Conservation (phyloP, 768 basidiomycete species). For the Phaeotremella skinneri region DNA sequence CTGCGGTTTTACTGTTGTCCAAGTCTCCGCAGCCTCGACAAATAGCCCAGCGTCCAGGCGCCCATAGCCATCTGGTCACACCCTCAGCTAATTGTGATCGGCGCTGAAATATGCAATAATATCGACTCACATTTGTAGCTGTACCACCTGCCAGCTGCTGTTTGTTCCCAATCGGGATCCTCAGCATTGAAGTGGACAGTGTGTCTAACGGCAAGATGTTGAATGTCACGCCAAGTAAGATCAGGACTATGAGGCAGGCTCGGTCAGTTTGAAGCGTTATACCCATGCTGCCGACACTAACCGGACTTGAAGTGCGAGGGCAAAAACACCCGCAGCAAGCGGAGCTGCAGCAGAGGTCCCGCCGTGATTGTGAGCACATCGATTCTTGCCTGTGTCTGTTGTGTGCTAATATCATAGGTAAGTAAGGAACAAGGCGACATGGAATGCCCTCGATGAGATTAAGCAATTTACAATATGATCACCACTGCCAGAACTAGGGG, state of each 20-base stretch:
- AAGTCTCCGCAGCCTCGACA: conserved; percentile 73
- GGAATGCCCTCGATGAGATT: background rate
- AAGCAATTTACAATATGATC: conserved; percentile 74
- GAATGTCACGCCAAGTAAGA: conserved; percentile 92
- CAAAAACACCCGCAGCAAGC: conserved; percentile 89
- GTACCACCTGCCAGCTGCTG: conserved; percentile 64
- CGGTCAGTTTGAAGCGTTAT: conserved; percentile 11
- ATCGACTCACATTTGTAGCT: conserved; percentile 70
- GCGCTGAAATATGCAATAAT: background rate
- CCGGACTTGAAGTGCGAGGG: conserved; percentile 84
- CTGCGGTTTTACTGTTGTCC: conserved; percentile 90
- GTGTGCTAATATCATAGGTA: conserved; percentile 65
- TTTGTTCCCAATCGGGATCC: conserved; percentile 92
- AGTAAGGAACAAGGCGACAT: conserved; percentile 13
- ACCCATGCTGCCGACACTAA: conserved; percentile 50
- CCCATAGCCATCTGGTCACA: conserved; percentile 73
- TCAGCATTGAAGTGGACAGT: conserved; percentile 76
- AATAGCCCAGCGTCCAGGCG: conserved; percentile 77
- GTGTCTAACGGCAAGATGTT: conserved; percentile 77
- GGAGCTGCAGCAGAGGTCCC: conserved; percentile 98
- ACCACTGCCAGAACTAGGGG: conserved; percentile 91
- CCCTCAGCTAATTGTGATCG: background rate
- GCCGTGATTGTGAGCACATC: conserved; percentile 79
- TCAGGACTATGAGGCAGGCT: conserved; percentile 64
- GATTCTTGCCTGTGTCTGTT: conserved; percentile 82